Evolutionary conservation across 768 basidiomycete genomes (phyloP).

Genomic region (Rhizopogon vulgaris): DNA sequence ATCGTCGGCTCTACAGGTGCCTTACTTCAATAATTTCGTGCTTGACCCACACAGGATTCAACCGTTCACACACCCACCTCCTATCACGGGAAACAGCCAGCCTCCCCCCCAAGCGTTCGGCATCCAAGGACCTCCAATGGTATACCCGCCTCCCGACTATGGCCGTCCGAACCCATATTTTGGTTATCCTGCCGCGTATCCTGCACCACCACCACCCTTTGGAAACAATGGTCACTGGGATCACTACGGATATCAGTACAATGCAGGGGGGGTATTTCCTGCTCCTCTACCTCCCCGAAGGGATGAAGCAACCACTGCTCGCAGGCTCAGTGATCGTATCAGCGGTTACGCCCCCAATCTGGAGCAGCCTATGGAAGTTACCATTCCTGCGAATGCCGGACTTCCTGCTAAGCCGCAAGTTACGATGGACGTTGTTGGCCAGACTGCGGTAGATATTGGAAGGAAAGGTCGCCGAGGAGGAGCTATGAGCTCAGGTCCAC

Average conservation of each 20-base stretch:
- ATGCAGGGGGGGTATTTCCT: conserved; percentile 29
- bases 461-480: conserved; percentile 33
- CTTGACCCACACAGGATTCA: conserved; percentile 93
- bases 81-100: conserved; percentile 58
- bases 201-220: conserved; percentile 29
- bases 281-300: conserved; percentile 40
- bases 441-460: conserved; percentile 19
- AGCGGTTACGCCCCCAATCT: conserved; percentile 62
- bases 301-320: conserved; percentile 50
- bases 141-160: conserved; percentile 44
- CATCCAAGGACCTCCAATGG: conserved; percentile 49
- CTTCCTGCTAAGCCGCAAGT: conserved; percentile 74
- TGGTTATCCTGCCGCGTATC: conserved; percentile 27
- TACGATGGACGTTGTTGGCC: conserved; percentile 41
- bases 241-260: conserved; percentile 38
- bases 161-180: conserved; percentile 34
- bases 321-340: conserved; percentile 75
- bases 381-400: conserved; percentile 61
- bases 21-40: conserved; percentile 93
- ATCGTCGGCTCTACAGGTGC: conserved; percentile 44
- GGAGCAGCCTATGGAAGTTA: conserved; percentile 34
- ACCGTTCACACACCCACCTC: conserved; percentile 76
- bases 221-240: conserved; percentile 39
- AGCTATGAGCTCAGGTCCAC: conserved; percentile 42
- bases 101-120: conserved; percentile 85